phyloP scores from a whole-genome alignment of 1,284 basidiomycete species.

The Moniliella sp. region DNA sequence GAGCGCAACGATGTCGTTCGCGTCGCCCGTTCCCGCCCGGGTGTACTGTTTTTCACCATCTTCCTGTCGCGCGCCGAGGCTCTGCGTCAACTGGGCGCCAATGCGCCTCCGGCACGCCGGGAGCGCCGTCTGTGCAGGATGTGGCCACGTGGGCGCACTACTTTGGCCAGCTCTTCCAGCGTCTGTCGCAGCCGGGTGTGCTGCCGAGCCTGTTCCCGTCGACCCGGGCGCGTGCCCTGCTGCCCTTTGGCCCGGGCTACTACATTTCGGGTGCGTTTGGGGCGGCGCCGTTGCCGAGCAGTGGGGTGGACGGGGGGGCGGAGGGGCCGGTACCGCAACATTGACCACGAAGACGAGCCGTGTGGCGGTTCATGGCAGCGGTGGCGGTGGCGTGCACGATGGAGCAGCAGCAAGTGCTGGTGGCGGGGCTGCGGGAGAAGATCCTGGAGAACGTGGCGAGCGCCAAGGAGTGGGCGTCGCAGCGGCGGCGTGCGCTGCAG shows the following conservation, averaged over 20 bases:
- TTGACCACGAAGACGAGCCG: constrained; percentile 67
- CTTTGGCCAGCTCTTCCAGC: constrained; percentile 61
- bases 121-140: constrained; percentile 53
- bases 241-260: neutral
- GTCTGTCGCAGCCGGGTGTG: constrained; percentile 45
- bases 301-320: too few relatives aligned
- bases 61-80: constrained; percentile 77
- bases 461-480: constrained; percentile 40
- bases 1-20: constrained; percentile 56
- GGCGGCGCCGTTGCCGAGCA: too few relatives aligned
- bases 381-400: constrained; percentile 67
- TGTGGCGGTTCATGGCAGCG: constrained; percentile 74
- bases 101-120: too few relatives aligned
- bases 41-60: constrained; percentile 70
- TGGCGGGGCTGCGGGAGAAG: constrained; percentile 69
- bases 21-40: constrained; percentile 62
- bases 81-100: constrained; percentile 45
- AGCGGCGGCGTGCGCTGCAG: too few relatives aligned
- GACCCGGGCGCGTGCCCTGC: constrained; percentile 38
- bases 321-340: too few relatives aligned
- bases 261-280: too few relatives aligned
- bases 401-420: constrained; percentile 62
- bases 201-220: constrained; percentile 71
- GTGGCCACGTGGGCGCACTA: constrained; percentile 51
- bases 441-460: constrained; percentile 63